phyloP scores from a whole-genome alignment of 139 green algal species.

The Zygnema circumcarinatum region DNA sequence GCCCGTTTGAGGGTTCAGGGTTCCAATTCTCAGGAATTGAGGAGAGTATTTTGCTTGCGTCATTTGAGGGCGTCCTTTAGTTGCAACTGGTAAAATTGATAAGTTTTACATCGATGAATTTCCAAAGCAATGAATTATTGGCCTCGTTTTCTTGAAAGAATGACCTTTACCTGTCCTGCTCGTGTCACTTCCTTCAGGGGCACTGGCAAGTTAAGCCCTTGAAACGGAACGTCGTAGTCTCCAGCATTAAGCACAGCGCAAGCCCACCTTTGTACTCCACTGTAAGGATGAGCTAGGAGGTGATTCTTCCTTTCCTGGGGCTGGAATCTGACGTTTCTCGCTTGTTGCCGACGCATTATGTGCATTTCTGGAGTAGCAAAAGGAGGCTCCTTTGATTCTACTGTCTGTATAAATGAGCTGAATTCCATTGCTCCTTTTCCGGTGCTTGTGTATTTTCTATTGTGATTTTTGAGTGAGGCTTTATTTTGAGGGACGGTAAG shows the following conservation, averaged over 20 bases:
- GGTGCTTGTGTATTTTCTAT: neutral
- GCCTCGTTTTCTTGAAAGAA: neutral
- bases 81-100: too few relatives aligned
- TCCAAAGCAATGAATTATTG: too few relatives aligned
- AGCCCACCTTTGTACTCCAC: neutral
- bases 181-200: too few relatives aligned
- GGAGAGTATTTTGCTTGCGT: neutral
- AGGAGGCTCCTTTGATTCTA: too few relatives aligned
- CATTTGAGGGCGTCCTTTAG: neutral
- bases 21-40: neutral
- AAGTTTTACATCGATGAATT: too few relatives aligned
- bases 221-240: neutral
- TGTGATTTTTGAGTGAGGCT: too few relatives aligned
- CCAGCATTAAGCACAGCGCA: neutral
- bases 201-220: too few relatives aligned
- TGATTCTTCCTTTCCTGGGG: neutral
- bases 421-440: neutral
- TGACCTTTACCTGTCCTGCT: too few relatives aligned
- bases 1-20: neutral
- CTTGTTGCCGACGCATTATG: neutral
- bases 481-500: too few relatives aligned
- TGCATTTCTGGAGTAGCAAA: neutral
- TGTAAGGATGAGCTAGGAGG: neutral
- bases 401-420: too few relatives aligned
- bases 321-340: too few relatives aligned